Conservation (phyloP, 768 basidiomycete genomes). For the Phanerochaete carnosa region DNA sequence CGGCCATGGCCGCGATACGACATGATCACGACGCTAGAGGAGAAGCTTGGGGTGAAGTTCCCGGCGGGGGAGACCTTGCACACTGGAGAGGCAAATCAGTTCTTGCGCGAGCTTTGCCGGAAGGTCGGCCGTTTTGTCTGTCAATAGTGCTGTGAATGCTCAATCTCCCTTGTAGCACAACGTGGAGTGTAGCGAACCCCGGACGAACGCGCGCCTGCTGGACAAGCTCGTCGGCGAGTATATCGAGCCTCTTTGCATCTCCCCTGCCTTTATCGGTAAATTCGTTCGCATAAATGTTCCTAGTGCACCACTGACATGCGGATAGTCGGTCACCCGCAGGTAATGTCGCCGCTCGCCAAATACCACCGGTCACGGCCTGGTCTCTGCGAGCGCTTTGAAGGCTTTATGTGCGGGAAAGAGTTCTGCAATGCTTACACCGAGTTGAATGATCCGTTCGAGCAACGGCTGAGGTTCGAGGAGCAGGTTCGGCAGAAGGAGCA, state of each 20-base stretch:
- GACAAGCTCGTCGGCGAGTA: slow-evolving; percentile 99
- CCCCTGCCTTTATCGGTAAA: slow-evolving; percentile 90
- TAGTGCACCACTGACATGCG: not conserved
- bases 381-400: slow-evolving; percentile 98
- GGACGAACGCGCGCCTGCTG: slow-evolving; percentile 90
- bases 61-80: slow-evolving; percentile 90
- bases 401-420: slow-evolving; percentile 97
- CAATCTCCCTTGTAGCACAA: slow-evolving; percentile 63
- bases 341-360: slow-evolving; percentile 99
- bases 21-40: slow-evolving; percentile 95
- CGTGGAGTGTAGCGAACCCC: slow-evolving; percentile 94
- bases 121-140: slow-evolving; percentile 52
- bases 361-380: slow-evolving; percentile 97
- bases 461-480: slow-evolving; percentile 93
- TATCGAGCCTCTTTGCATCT: slow-evolving; percentile 96
- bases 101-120: slow-evolving; percentile 75
- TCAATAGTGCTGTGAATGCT: not conserved
- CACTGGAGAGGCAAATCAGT: slow-evolving; percentile 83
- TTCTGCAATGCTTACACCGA: slow-evolving; percentile 99
- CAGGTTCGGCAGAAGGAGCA: slow-evolving; percentile 92
- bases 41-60: slow-evolving; percentile 90
- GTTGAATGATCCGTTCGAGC: slow-evolving; percentile 98
- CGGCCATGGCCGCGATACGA: slow-evolving; percentile 98
- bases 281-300: not conserved
- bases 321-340: slow-evolving; percentile 94